Percentiles rank a stretch among this genome's conserved stretches.
Conservation (phyloP, 768 basidiomycete species). For the Thelephora ganbajun region DNA sequence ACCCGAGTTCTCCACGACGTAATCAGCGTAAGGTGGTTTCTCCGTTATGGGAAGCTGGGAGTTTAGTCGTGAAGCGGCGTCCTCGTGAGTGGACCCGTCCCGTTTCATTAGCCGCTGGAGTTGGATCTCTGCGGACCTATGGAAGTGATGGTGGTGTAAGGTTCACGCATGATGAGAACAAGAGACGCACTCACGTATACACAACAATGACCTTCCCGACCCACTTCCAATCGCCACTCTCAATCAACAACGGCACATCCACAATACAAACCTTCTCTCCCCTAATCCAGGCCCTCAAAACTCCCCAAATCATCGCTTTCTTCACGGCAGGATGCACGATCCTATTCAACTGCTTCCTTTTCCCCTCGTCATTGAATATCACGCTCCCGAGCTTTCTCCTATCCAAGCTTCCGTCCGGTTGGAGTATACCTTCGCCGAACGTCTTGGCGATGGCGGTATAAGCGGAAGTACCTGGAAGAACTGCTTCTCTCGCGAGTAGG, state of each 20-base stretch:
- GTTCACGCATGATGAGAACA: not conserved
- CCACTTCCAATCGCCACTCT: constrained; percentile 73
- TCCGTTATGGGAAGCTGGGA: constrained; percentile 70
- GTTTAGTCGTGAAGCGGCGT: constrained; percentile 60
- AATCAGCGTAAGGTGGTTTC: constrained; percentile 77
- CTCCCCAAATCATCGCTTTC: constrained; percentile 54
- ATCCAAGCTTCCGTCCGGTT: constrained; percentile 59
- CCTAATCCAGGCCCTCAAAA: constrained; percentile 57
- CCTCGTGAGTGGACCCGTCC: constrained; percentile 48
- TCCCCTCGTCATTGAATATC: constrained; percentile 65
- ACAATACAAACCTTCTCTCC: constrained; percentile 73
- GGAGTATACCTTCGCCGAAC: constrained; percentile 63
- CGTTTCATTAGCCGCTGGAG: constrained; percentile 70
- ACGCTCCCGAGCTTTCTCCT: constrained; percentile 72
- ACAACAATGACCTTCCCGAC: constrained; percentile 80
- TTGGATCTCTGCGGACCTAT: constrained; percentile 72
- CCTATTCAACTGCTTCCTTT: constrained; percentile 60
- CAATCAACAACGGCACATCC: constrained; percentile 88
- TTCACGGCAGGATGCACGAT: constrained; percentile 91
- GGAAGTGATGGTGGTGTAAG: not conserved
- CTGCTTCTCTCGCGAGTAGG: constrained; percentile 71
- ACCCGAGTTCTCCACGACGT: constrained; percentile 84
- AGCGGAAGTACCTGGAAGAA: constrained; percentile 68
- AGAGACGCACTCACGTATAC: constrained; percentile 54
- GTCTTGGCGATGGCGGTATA: constrained; percentile 49